A percentile compares a stretch with the other conserved stretches of the same genome.
Conservation (phyloP, 164 flowering plant species). For the Liquidambar formosana region DNA sequence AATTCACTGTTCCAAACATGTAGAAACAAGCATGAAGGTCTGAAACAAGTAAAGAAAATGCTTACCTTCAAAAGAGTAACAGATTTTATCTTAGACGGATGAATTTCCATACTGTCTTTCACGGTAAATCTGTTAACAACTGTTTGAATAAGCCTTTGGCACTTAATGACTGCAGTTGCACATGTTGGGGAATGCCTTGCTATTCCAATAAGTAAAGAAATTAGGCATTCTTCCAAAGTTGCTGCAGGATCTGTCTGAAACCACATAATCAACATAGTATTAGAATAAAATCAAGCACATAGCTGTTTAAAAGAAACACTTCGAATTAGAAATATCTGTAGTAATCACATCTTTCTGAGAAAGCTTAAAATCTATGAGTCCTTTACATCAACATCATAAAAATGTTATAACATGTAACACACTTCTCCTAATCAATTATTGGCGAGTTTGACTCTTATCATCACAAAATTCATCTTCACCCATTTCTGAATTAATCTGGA, state of each 20-base stretch:
- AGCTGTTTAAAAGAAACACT: too few species aligned
- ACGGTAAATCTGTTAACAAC: slow-evolving; percentile 51
- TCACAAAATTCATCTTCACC: too few species aligned
- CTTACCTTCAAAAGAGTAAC: slow-evolving; percentile 70
- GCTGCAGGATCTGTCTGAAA: slow-evolving; percentile 62
- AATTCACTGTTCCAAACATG: neutral
- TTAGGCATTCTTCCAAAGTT: slow-evolving; percentile 66
- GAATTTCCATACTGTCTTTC: slow-evolving; percentile 37
- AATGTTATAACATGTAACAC: too few species aligned
- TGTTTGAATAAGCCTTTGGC: slow-evolving; percentile 68
- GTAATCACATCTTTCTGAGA: too few species aligned
- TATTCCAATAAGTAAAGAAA: slow-evolving; percentile 67
- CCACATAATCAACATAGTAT: slow-evolving; percentile 15
- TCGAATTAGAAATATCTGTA: too few species aligned
- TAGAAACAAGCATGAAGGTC: neutral
- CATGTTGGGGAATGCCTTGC: slow-evolving; percentile 88
- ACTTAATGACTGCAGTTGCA: slow-evolving; percentile 69
- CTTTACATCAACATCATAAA: too few species aligned
- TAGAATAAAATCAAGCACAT: too few species aligned
- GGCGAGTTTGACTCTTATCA: too few species aligned
- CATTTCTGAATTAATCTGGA: too few species aligned
- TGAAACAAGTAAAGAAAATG: neutral
- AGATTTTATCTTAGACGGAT: slow-evolving; percentile 62
- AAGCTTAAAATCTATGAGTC: too few species aligned
- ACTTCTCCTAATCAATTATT: too few species aligned